Base-by-base conservation (phyloP, 164 flowering plant species). In the Macadamia tetraphylla region DNA sequence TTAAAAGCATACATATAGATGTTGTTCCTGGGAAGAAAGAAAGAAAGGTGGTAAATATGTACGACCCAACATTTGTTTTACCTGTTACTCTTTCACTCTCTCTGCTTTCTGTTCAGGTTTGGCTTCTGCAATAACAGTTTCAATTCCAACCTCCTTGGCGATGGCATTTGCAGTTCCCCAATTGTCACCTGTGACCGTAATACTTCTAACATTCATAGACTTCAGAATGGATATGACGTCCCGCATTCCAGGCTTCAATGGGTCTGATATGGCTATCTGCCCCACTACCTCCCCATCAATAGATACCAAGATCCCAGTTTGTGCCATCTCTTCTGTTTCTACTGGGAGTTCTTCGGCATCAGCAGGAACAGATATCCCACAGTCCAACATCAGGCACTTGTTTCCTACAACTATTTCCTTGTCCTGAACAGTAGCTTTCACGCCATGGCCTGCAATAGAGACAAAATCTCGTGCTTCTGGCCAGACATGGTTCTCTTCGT, bases 61-160 rank as follows among this genome's bases (percentile, higher is more conserved):
- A 5, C 40, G 5, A 5, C 40, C 40, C 40, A 35, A 35, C 40
- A 35, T 2, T 35, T 35, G 40, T 35, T 35, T 35, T 35, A 35
- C 40, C 40, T 35, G 51, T 46, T 3, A 11, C 13, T 46, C 51
- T 9, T 46, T 46, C 86, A 86, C 74, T 85, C 87, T 82, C 71
- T 88, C 86, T n/a, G 96, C 98, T 79, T 93, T 92, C 30, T 85
- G 79, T 31, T 85, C 88, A 29, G 97, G 98, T 70, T 83, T 85
- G 44, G 95, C 94, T 78, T 93, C 94, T 6, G 97, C 98, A 40
- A 88, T 60, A 5, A 93, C 91, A 23, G 73, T 73, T 40, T 84
- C 88, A 46, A 90, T 88, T 9, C 95, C 98, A 40, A 86, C 91
- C 68, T 93, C 83, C 29, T 74, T 77, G 58, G 98, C 95, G 65